phyloP scores from a whole-genome alignment of 1,139 yeast species.

The Blastobotrys ciferrii region DNA sequence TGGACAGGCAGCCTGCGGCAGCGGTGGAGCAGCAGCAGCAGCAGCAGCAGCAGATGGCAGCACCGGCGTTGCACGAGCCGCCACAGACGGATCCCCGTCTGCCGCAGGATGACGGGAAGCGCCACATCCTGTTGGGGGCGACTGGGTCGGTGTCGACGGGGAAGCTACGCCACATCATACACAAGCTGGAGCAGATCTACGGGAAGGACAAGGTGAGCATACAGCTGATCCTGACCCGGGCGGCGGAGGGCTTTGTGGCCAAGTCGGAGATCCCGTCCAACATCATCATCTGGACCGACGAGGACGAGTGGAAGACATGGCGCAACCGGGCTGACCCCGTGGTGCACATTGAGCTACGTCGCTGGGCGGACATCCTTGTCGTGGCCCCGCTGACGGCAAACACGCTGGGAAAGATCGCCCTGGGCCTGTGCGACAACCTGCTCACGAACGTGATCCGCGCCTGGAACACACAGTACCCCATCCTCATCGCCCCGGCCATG shows the following conservation, averaged over 20 bases:
- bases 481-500: constrained; percentile 91
- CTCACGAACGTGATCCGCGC: constrained; percentile 86
- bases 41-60: not conserved
- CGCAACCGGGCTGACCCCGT: constrained; percentile 83
- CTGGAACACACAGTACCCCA: constrained; percentile 88
- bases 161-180: constrained; percentile 70
- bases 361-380: constrained; percentile 92
- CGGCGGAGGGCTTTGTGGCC: constrained; percentile 78
- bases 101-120: constrained; percentile 87
- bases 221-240: constrained; percentile 75
- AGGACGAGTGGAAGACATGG: constrained; percentile 93
- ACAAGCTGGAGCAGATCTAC: constrained; percentile 76
- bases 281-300: constrained; percentile 80
- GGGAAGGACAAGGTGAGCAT: constrained; percentile 71
- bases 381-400: constrained; percentile 91
- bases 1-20: too few species aligned
- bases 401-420: constrained; percentile 82
- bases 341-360: constrained; percentile 82
- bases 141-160: constrained; percentile 84
- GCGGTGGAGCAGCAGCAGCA: not conserved
- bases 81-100: constrained; percentile 65
- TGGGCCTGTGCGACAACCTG: constrained; percentile 86
- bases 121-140: constrained; percentile 83
- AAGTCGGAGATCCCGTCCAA: constrained; percentile 58
- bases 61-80: not conserved